These are phyloP conservation scores for Crithidia bombi DNA, from an alignment of 208 protist species.

Conservation along the genomic window DNA sequence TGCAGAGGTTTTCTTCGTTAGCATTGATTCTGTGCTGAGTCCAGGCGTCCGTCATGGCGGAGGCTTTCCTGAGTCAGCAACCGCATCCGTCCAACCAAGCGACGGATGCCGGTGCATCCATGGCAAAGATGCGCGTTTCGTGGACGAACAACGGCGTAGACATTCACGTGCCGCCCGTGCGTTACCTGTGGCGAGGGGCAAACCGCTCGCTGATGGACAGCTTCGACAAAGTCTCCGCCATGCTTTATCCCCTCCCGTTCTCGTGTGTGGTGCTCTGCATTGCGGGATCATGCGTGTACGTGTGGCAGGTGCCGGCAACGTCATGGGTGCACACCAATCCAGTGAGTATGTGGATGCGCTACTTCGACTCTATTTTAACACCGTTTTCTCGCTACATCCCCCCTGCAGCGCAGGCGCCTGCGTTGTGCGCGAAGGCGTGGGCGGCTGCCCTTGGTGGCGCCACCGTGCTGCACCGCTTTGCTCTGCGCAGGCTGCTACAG, in stretches of 20 bases:
- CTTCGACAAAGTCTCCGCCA: slow-evolving; percentile 64
- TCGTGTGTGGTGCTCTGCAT: slow-evolving; percentile 44
- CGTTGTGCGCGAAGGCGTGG: slow-evolving; percentile 52
- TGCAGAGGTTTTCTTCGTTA: too few species aligned
- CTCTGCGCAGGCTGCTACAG: slow-evolving; percentile 64
- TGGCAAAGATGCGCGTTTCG: slow-evolving; percentile 43
- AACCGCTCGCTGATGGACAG: slow-evolving; percentile 46
- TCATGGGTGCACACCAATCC: slow-evolving; percentile 43
- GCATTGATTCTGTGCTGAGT: too few species aligned
- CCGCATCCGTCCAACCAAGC: slow-evolving; percentile 45
- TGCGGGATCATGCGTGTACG: slow-evolving; percentile 50
- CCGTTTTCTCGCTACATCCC: slow-evolving; percentile 47
- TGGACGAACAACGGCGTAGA: slow-evolving; percentile 60
- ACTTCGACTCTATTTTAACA: slow-evolving; percentile 54
- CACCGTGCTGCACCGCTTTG: slow-evolving; percentile 67
- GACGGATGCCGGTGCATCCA: slow-evolving; percentile 54
- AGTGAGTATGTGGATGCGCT: slow-evolving; percentile 48
- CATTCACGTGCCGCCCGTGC: slow-evolving; percentile 71
- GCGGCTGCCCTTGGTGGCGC: slow-evolving; percentile 39
- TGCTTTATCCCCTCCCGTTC: slow-evolving; percentile 65
- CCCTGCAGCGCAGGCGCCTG: slow-evolving; percentile 35
- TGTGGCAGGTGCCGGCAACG: slow-evolving; percentile 40
- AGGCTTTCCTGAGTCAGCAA: slow-evolving; percentile 57
- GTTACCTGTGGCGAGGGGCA: slow-evolving; percentile 53
- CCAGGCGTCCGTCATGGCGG: slow-evolving; percentile 45